A percentile compares a stretch with the other conserved stretches of the same genome.
Evolutionary conservation across 495 filamentous ascomycete species (phyloP).

Genomic region (Penicillium manginii): DNA sequence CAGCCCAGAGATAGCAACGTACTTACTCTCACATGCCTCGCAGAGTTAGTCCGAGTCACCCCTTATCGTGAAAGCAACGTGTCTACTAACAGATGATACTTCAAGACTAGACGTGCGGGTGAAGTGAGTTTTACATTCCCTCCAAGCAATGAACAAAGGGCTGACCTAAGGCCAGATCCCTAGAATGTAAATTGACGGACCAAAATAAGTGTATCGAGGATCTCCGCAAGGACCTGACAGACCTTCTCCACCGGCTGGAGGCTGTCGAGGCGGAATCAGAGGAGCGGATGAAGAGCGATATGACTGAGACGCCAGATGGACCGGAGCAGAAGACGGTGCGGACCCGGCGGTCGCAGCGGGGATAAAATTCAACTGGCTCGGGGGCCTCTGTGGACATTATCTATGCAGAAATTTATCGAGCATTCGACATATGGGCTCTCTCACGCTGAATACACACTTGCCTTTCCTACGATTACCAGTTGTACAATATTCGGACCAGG

Average conservation of each 20-base stretch:
- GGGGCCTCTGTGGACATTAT: too few species aligned
- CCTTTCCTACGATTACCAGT: too few species aligned
- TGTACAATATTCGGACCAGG: too few species aligned
- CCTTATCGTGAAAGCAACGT: not conserved
- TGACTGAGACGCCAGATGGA: not conserved
- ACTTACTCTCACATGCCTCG: not conserved
- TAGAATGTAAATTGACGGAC: not conserved
- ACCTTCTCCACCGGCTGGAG: not conserved
- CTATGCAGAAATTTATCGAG: too few species aligned
- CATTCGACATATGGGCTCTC: too few species aligned
- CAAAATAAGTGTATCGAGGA: not conserved
- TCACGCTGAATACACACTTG: too few species aligned
- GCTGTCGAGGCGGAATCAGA: not conserved
- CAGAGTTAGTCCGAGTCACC: not conserved
- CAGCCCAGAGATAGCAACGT: slow-evolving; percentile 1
- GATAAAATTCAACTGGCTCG: not conserved
- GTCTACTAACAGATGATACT: not conserved
- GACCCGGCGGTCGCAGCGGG: not conserved
- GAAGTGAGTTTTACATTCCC: not conserved
- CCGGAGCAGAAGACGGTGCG: not conserved
- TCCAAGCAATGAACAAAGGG: not conserved
- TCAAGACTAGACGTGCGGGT: not conserved
- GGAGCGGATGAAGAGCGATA: not conserved
- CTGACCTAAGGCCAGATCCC: not conserved
- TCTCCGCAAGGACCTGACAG: not conserved